Evolutionary conservation across 2,329 filamentous ascomycete species (phyloP), one percentile per base, ranked within the genome.

Genomic region (Sclerotiophoma versabilis): DNA sequence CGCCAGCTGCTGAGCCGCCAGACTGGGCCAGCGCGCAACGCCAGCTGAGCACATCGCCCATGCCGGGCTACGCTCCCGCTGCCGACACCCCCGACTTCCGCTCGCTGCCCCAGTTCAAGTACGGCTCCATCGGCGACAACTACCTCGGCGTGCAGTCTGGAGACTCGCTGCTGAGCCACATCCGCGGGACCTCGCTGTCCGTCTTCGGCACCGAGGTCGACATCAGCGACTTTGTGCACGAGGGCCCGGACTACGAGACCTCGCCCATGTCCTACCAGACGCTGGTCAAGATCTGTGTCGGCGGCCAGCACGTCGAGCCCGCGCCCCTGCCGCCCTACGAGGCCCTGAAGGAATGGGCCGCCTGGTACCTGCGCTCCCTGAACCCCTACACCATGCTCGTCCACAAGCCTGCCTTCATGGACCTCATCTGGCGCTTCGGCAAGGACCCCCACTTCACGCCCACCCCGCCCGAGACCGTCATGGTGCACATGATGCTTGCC

Each of bases 201-300:
- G 85, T 96, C 47, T 84, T 95, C 34, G 91, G 91, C 27, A 89
- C 89, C 63, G 88, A 90, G 38, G 89, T 95, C 65, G 89, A 96
- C 72, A 84, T 93, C 34, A 86, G 88, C 11, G 85, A 88, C 37
- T 92, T 91, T 66, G 83, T 87, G 39, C 85, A 83, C 1, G 79
- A 82, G 1, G 89, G 91, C 56, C 80, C 85, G 71, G 87, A 90
- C 15, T 77, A 84, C 75, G 53, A 76, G 72, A 56, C 75, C 70
- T 63, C 82, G 72, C 69, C 78, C 75, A 89, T 90, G 69, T 93
- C 90, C 0, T 85, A 90, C 45, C 83, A 86, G 47, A 86, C 88
- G 3, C 87, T 92, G 60, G 71, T 92, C 29, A 85, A 87, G 54
- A 87, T 89, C 4, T 78, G 81, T 22, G 82, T 88, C 66, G 84